Evolutionary conservation across 2,329 filamentous ascomycete genomes (phyloP).

Genomic region (Calonectria hawksworthii): DNA sequence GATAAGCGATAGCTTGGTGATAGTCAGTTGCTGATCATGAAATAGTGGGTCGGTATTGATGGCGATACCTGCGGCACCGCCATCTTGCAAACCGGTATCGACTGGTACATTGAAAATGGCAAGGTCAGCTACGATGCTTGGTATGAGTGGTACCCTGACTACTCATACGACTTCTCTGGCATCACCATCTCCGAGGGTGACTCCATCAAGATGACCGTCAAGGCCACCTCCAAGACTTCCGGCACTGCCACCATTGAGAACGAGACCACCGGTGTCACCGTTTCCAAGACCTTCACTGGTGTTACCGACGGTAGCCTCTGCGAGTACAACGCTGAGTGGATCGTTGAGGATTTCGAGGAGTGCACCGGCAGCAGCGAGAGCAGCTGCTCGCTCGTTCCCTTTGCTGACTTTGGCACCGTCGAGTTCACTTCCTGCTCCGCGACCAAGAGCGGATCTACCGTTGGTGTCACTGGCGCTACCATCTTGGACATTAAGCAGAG

Average conservation of each 20-base stretch:
- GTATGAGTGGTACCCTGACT: constrained; percentile 25
- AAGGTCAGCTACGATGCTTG: constrained; percentile 14
- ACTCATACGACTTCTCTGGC: constrained; percentile 18
- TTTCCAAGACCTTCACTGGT: constrained; percentile 13
- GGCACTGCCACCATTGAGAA: constrained; percentile 19
- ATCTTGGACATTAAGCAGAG: constrained; percentile 22
- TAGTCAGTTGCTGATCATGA: not conserved
- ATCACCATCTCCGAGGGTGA: constrained; percentile 14
- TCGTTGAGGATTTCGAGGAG: constrained; percentile 19
- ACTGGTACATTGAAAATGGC: constrained; percentile 13
- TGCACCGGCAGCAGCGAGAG: not conserved
- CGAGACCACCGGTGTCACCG: constrained; percentile 6
- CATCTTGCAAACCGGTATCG: constrained; percentile 22
- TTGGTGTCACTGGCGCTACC: constrained; percentile 14
- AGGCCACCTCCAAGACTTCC: constrained; percentile 18
- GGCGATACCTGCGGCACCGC: constrained; percentile 12
- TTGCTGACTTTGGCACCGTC: constrained; percentile 18
- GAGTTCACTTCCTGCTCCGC: constrained; percentile 11
- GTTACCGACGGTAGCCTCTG: constrained; percentile 12
- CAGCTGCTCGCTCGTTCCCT: constrained; percentile 13
- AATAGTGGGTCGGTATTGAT: constrained; percentile 22
- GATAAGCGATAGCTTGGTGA: not conserved
- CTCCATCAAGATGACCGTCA: constrained; percentile 18
- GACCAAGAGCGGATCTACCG: constrained; percentile 9
- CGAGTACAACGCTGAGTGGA: constrained; percentile 23